Percentiles rank a stretch among this genome's conserved stretches.
phyloP scores from a whole-genome alignment of 345 rosid species.

The Erucastrum elatum region DNA sequence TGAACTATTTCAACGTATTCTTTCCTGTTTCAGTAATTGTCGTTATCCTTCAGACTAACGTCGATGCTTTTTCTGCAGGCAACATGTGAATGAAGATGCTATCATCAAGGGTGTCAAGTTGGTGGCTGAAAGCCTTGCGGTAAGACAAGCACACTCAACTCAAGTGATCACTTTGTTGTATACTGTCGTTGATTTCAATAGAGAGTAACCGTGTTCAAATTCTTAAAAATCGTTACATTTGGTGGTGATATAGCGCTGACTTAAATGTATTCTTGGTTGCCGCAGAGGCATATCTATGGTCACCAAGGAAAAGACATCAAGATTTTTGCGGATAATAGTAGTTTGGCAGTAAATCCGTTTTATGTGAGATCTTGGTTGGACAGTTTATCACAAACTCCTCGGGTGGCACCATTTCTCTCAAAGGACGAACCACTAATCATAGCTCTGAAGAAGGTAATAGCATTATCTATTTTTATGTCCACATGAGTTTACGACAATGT shows the following conservation, averaged over 20 bases:
- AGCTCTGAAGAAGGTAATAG: conserved; percentile 83
- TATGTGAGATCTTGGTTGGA: conserved; percentile 82
- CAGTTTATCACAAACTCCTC: conserved; percentile 83
- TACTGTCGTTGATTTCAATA: not conserved
- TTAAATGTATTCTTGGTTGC: conserved; percentile 1
- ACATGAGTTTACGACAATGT: not conserved
- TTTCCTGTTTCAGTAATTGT: conserved; percentile 6
- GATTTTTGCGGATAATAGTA: conserved; percentile 78
- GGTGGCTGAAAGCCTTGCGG: conserved; percentile 93
- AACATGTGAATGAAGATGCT: conserved; percentile 64
- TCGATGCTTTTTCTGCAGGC: conserved; percentile 43
- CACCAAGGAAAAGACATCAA: conserved; percentile 72
- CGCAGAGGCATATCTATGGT: conserved; percentile 85
- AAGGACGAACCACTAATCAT: conserved; percentile 81
- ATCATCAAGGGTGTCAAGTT: conserved; percentile 70
- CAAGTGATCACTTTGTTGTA: not conserved
- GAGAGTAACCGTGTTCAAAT: not conserved
- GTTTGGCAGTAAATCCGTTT: conserved; percentile 83
- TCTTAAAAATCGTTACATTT: not conserved
- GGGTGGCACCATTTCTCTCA: conserved; percentile 92
- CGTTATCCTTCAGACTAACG: not conserved
- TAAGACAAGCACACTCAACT: conserved; percentile 44
- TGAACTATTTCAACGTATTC: not conserved
- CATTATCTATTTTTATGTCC: conserved; percentile 2
- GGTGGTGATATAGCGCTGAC: not conserved